Evolutionary conservation across 225 moss, liverwort and hornwort species (phyloP).

Genomic region (Lunularia cruciata): DNA sequence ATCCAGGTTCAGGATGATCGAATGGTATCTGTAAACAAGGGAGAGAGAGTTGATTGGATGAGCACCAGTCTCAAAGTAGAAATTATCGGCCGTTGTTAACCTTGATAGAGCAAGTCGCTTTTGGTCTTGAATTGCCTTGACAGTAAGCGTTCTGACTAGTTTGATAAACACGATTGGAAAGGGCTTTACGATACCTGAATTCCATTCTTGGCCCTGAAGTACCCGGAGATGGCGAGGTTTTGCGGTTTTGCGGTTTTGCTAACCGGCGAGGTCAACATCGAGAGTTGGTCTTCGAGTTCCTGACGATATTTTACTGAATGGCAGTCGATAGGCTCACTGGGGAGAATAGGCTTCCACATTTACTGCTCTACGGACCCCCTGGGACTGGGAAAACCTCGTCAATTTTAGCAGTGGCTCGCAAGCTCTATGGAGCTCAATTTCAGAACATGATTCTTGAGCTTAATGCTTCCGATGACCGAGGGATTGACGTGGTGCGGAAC

Average conservation of each 20-base stretch:
- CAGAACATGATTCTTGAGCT: constrained; percentile 99
- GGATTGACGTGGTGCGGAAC: constrained; percentile 95
- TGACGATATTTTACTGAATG: not conserved
- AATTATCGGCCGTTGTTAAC: too few species aligned
- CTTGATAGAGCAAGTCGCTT: too few species aligned
- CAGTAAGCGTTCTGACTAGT: not conserved
- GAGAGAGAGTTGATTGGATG: too few species aligned
- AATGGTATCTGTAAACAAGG: too few species aligned
- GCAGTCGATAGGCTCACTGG: constrained; percentile 95
- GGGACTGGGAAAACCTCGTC: constrained; percentile 98
- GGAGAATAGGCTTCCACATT: constrained; percentile 87
- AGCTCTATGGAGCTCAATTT: constrained; percentile 86
- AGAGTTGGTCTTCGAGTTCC: too few species aligned
- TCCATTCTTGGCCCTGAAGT: too few species aligned
- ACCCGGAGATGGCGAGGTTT: too few species aligned
- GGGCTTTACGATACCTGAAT: not conserved
- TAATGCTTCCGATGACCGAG: constrained; percentile 98
- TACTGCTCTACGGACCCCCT: constrained; percentile 92
- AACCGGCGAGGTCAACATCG: too few species aligned
- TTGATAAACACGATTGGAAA: not conserved
- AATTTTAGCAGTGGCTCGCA: constrained; percentile 92
- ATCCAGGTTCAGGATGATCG: too few species aligned
- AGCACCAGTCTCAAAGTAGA: too few species aligned
- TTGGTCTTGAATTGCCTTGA: too few species aligned
- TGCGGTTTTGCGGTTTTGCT: too few species aligned